Conservation (phyloP, 768 basidiomycete species). For the Boletus speciosus region DNA sequence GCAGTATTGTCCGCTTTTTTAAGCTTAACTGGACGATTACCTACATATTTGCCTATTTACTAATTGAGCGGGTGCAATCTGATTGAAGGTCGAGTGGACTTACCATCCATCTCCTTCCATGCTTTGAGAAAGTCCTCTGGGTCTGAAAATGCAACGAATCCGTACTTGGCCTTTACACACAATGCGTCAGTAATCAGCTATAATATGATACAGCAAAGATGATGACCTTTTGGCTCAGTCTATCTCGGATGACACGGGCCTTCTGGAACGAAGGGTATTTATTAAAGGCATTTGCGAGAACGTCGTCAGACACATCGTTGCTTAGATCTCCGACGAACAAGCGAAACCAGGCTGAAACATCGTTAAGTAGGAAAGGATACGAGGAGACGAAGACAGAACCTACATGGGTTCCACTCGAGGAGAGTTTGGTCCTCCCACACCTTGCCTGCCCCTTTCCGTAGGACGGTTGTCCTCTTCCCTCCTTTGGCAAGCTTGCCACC, state of each 20-base stretch:
- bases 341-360: constrained; percentile 82
- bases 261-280: constrained; percentile 93
- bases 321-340: constrained; percentile 97
- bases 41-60: constrained; percentile 88
- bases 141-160: constrained; percentile 96
- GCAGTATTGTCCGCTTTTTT: constrained; percentile 89
- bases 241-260: constrained; percentile 91
- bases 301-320: constrained; percentile 96
- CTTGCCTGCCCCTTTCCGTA: constrained; percentile 94
- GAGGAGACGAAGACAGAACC: constrained; percentile 29
- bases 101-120: constrained; percentile 99
- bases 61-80: constrained; percentile 1
- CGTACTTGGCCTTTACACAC: constrained; percentile 77
- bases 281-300: constrained; percentile 88
- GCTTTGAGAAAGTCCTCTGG: constrained; percentile 98
- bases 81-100: constrained; percentile 22
- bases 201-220: background rate
- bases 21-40: constrained; percentile 93
- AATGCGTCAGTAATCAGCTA: constrained; percentile 3
- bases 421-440: constrained; percentile 98
- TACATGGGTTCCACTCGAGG: constrained; percentile 96
- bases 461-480: constrained; percentile 88
- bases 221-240: constrained; percentile 86
- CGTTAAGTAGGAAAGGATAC: constrained; percentile 1
- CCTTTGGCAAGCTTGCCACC: constrained; percentile 86